A percentile compares a stretch with the other conserved stretches of the same genome.
Conservation (phyloP, 495 filamentous ascomycete genomes). For the Cryomyces minteri region DNA sequence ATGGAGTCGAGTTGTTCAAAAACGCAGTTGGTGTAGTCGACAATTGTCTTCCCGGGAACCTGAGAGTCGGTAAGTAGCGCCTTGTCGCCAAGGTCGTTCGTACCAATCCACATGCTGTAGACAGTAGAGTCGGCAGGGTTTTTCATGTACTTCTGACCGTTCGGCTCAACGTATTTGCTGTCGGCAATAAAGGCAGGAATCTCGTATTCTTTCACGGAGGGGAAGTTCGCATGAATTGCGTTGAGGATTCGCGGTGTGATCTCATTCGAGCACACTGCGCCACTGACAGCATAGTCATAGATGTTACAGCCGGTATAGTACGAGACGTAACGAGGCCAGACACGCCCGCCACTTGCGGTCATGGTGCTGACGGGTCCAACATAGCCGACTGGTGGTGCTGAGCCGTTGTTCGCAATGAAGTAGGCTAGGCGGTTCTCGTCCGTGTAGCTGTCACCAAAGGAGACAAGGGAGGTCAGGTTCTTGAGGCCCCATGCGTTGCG, state of each 20-base stretch:
- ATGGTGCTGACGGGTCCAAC: constrained; percentile 16
- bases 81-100: constrained; percentile 50
- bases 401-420: constrained; percentile 35
- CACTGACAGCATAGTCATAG: constrained; percentile 54
- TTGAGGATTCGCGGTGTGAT: constrained; percentile 31
- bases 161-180: constrained; percentile 20
- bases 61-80: constrained; percentile 47
- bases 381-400: constrained; percentile 41
- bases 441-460: constrained; percentile 60
- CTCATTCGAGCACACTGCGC: constrained; percentile 51
- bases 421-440: constrained; percentile 48
- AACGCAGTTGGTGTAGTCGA: constrained; percentile 45
- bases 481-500: constrained; percentile 14
- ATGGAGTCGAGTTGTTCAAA: constrained; percentile 37
- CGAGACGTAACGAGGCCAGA: constrained; percentile 47
- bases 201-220: constrained; percentile 46
- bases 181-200: constrained; percentile 51
- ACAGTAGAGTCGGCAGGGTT: constrained; percentile 35
- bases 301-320: constrained; percentile 30
- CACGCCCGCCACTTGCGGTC: constrained; percentile 44
- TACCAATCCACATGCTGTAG: constrained; percentile 62
- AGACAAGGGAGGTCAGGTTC: constrained; percentile 32
- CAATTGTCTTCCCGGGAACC: constrained; percentile 33
- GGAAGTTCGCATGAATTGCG: constrained; percentile 33
- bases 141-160: constrained; percentile 28